Base-by-base conservation (phyloP, 768 basidiomycete species). In the Mycena polygramma region DNA sequence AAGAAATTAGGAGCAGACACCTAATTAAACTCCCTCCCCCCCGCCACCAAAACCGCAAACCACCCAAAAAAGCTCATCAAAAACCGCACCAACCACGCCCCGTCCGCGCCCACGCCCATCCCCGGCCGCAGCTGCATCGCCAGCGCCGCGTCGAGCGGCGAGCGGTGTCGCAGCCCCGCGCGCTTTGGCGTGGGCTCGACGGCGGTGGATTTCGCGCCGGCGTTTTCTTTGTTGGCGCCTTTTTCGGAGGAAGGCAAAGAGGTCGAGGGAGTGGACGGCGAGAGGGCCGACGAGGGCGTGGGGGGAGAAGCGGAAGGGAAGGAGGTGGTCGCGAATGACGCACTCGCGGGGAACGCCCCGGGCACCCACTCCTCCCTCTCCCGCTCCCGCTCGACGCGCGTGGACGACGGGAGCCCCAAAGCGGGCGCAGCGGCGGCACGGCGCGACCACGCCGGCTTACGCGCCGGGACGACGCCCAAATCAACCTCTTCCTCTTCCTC, bases 11-110 rank as follows among this genome's bases (percentile, higher is more conserved):
- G 15, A 10, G 41, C 41, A 4, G 7, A 2, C 10, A 4, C 10
- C 41, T 41, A 51, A 24, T 66, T 48, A 35, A 61, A 58, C 49
- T 73, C 79, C 26, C 71, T 77, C 30, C 78, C 80, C 46, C 85
- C 80, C 37, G 85, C 82, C 66, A 89, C 80, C 49, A 91, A 81
- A 37, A 93, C 85, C 49, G 90, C 86, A 71, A 94, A 84, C 92
- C 92, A 94, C 26, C 92, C 92, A 77, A 92, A 93, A 79, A 93
- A 86, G 37, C 89, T 84, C 92, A 94, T 93, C 79, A 94, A 79
- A 77, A 92, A 94, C 68, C 92, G 82, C 57, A 94, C 91, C 84
- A 93, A 87, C 91, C 91, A 94, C 45, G 92, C 92, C 8, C 91
- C 86, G 74, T 94, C 92, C 14, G 92, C 90, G 48, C 91, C 90